phyloP scores from a whole-genome alignment of 768 basidiomycete species.

The Lactarius pseudohatsudake region DNA sequence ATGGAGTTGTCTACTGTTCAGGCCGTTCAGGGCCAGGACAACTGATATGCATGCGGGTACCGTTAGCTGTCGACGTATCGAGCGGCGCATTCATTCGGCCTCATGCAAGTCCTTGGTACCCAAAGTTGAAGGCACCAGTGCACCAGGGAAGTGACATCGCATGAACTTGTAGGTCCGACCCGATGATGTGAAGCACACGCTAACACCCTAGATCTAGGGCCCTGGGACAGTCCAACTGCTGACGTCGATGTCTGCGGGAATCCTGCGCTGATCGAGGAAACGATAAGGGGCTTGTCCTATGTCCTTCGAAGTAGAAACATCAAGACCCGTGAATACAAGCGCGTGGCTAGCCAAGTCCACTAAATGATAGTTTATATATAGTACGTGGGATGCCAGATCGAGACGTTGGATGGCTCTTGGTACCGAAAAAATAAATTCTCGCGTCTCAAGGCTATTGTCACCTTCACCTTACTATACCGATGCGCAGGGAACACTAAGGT shows the following conservation, averaged over 20 bases:
- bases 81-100: background rate
- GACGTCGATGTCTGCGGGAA: background rate
- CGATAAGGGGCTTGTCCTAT: background rate
- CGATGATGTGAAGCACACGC: background rate
- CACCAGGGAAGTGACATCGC: background rate
- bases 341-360: background rate
- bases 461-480: background rate
- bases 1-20: background rate
- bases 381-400: background rate
- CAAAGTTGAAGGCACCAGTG: background rate
- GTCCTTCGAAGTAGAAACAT: conserved; percentile 4
- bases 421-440: background rate
- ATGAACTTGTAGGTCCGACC: background rate
- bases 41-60: background rate
- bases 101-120: background rate
- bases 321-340: background rate
- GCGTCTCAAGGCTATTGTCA: background rate
- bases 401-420: background rate
- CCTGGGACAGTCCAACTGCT: background rate
- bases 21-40: background rate
- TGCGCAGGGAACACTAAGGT: conserved; percentile 12
- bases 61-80: background rate
- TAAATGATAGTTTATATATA: background rate
- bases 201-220: conserved; percentile 1
- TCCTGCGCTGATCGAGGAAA: background rate